Conservation (phyloP, 2,329 filamentous ascomycete genomes). For the Chaetoscypha palmicola region DNA sequence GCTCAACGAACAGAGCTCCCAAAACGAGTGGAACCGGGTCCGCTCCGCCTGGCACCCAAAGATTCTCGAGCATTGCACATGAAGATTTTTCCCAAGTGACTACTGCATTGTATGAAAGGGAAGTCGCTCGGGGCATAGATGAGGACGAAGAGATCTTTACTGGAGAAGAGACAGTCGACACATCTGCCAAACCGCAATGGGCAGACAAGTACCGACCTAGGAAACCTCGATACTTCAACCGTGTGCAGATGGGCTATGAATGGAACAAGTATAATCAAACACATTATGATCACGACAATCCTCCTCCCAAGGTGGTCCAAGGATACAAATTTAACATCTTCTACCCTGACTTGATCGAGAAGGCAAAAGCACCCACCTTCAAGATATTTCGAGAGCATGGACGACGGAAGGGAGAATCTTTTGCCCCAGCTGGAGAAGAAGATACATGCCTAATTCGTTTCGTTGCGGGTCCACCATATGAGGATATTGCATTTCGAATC, state of each 20-base stretch:
- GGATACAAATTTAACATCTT: conserved; percentile 99
- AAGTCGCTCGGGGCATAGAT: conserved; percentile 81
- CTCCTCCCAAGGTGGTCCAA: conserved; percentile 94
- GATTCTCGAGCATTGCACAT: conserved; percentile 62
- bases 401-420: conserved; percentile 80
- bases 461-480: conserved; percentile 89
- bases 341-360: conserved; percentile 95
- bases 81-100: conserved; percentile 84
- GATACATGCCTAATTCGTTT: conserved; percentile 97
- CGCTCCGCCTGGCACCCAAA: conserved; percentile 48
- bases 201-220: conserved; percentile 77
- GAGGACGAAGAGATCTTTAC: conserved; percentile 96
- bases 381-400: conserved; percentile 93
- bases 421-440: conserved; percentile 88
- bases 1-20: conserved; percentile 30
- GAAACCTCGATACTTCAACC: conserved; percentile 95
- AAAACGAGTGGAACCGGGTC: conserved; percentile 36
- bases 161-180: conserved; percentile 72
- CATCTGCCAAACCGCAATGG: conserved; percentile 64
- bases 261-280: conserved; percentile 99
- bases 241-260: conserved; percentile 97
- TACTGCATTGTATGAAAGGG: conserved; percentile 83
- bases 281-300: conserved; percentile 97
- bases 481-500: conserved; percentile 94
- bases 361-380: conserved; percentile 88